Conservation (phyloP, 495 filamentous ascomycete species). For the Penicillium canescens region DNA sequence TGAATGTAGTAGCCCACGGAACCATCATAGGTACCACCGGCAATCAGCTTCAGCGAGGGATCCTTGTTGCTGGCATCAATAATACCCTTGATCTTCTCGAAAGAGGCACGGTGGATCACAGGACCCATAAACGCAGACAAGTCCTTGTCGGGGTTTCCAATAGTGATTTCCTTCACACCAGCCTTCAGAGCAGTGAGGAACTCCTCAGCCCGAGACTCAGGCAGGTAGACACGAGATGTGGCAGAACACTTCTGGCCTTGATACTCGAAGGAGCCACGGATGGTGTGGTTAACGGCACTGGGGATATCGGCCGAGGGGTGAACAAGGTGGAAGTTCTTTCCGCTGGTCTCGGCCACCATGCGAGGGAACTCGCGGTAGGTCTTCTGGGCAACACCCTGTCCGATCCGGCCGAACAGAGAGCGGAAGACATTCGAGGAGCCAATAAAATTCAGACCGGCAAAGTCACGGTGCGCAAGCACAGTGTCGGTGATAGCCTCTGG, state of each 20-base stretch:
- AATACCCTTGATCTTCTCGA: conserved; percentile 65
- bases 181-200: conserved; percentile 57
- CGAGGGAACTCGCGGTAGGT: conserved; percentile 75
- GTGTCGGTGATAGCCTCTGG: conserved; percentile 70
- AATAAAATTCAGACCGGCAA: conserved; percentile 78
- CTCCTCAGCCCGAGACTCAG: conserved; percentile 61
- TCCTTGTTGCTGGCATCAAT: conserved; percentile 72
- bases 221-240: conserved; percentile 74
- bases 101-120: conserved; percentile 72
- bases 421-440: conserved; percentile 83
- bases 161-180: conserved; percentile 34
- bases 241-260: conserved; percentile 90
- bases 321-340: conserved; percentile 90
- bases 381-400: conserved; percentile 64
- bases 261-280: conserved; percentile 87
- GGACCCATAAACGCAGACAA: conserved; percentile 71
- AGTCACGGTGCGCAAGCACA: conserved; percentile 66
- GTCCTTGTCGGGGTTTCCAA: conserved; percentile 62
- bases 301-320: conserved; percentile 71
- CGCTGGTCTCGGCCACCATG: conserved; percentile 83
- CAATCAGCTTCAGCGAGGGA: conserved; percentile 59
- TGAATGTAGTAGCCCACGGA: conserved; percentile 69
- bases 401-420: conserved; percentile 69
- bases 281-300: conserved; percentile 77
- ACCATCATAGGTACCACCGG: conserved; percentile 69